phyloP scores from a whole-genome alignment of 2,329 filamentous ascomycete species.

The Ophiostoma tasmaniense region DNA sequence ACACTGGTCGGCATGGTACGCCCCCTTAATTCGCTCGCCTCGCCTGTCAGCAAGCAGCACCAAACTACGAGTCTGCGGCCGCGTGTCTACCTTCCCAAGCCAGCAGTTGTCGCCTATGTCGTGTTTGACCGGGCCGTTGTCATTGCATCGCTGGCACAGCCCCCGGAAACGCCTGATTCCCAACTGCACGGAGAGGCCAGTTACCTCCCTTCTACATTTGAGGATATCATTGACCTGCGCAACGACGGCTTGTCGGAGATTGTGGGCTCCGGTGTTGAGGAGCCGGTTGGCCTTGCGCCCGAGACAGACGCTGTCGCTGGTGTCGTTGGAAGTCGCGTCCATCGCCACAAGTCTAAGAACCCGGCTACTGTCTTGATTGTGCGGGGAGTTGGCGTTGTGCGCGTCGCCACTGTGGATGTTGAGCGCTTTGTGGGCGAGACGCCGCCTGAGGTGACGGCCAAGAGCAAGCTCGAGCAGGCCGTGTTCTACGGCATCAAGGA shows the following conservation, averaged over 20 bases:
- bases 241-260: slow-evolving; percentile 55
- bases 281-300: slow-evolving; percentile 37
- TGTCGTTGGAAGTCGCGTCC: slow-evolving; percentile 28
- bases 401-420: slow-evolving; percentile 50
- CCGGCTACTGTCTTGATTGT: slow-evolving; percentile 55
- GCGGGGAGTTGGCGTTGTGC: slow-evolving; percentile 53
- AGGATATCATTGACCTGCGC: slow-evolving; percentile 78
- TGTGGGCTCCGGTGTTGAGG: slow-evolving; percentile 55
- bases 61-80: slow-evolving; percentile 40
- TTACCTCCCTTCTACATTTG: slow-evolving; percentile 60
- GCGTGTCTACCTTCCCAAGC: slow-evolving; percentile 67
- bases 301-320: slow-evolving; percentile 11
- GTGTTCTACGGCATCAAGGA: slow-evolving; percentile 81
- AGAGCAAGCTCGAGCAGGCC: slow-evolving; percentile 86
- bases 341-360: slow-evolving; percentile 50
- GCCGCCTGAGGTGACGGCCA: slow-evolving; percentile 62
- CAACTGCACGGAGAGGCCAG: slow-evolving; percentile 61
- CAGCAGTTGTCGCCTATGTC: slow-evolving; percentile 71
- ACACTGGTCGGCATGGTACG: slow-evolving; percentile 57
- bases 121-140: slow-evolving; percentile 72
- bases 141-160: slow-evolving; percentile 61
- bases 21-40: slow-evolving; percentile 56
- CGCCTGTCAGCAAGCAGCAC: slow-evolving; percentile 29
- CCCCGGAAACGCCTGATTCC: slow-evolving; percentile 62
- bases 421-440: slow-evolving; percentile 51